Base-by-base conservation (phyloP, 78 protist species). In the Pelomyxa schiedti region DNA sequence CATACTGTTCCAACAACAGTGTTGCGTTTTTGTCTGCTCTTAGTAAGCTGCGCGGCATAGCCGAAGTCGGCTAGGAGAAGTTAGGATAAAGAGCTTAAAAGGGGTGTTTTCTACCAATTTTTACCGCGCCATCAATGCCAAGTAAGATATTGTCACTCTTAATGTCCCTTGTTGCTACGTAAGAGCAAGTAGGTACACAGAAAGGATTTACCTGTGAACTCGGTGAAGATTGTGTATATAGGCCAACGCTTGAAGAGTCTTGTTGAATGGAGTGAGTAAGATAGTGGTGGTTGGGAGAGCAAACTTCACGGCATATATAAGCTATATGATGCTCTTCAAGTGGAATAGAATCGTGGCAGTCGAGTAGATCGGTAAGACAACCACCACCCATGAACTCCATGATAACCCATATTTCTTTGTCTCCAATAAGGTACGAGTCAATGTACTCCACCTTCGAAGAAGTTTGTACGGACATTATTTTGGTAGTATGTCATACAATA, bases 1-100 rank as follows among this genome's bases (percentile, higher is more conserved):
- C n/a, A n/a, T n/a, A n/a, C n/a, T n/a, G 96, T 92, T 29, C 96
- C 98, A 39, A 93, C 98, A 29, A 92, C 94, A 1, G 95, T 75
- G 16, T 88, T 74, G 8, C 98, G 65, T 69, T 82, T 90, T 37
- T 69, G 76, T 37, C 69, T 69, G 69, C 88, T 92, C 32, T 85
- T 82, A 8, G 97, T 84, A 32, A 92, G 88, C 79, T 91, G 95
- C 24, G 95, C 92, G 5, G 93, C 88, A 66, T 86, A 95, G 30
- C 98, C 98, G 66, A 95, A 95, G 70, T 95, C 98, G 1, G 93
- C 94, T 32, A 84, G 75, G n/a, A n/a, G n/a, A n/a, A n/a, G n/a
- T n/a, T n/a, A n/a, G n/a, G n/a, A n/a, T 24, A 16, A 24, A 30
- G 28, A 52, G 40, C 36, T 52, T 24, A 52, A 24, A n/a, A 52